Evolutionary conservation across 139 green algal genomes (phyloP).

Genomic region (Choricystis sp.): DNA sequence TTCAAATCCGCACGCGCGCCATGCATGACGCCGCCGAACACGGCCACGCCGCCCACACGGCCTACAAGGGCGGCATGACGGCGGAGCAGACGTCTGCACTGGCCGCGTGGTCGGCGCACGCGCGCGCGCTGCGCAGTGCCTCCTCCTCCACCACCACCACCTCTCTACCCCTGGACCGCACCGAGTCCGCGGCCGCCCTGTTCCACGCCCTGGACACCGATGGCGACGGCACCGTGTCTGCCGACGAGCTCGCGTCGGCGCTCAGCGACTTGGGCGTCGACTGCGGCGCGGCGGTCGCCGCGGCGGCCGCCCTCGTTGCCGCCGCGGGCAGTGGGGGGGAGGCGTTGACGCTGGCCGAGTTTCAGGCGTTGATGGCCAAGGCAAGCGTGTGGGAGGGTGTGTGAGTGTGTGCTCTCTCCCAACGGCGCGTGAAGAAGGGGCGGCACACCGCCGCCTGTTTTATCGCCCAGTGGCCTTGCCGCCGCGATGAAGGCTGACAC

Average conservation of each 20-base stretch:
- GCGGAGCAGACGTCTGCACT: slow-evolving; percentile 27
- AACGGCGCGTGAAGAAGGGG: too few relatives aligned
- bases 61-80: slow-evolving; percentile 80
- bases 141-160: background rate
- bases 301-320: background rate
- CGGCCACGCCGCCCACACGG: slow-evolving; percentile 59
- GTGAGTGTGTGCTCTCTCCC: background rate
- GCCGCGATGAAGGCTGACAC: background rate
- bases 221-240: slow-evolving; percentile 25
- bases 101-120: slow-evolving; percentile 21
- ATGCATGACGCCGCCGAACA: slow-evolving; percentile 70
- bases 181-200: slow-evolving; percentile 12
- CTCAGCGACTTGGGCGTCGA: background rate
- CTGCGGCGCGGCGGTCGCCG: too few relatives aligned
- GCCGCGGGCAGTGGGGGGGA: background rate
- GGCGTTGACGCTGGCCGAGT: background rate
- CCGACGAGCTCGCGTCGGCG: slow-evolving; percentile 19
- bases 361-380: background rate
- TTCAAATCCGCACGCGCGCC: slow-evolving; percentile 52
- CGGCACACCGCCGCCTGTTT: too few relatives aligned
- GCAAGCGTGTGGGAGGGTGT: background rate
- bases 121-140: background rate
- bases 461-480: background rate
- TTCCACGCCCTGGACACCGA: slow-evolving; percentile 37
- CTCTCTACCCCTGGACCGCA: background rate